Evolutionary conservation across 768 basidiomycete genomes (phyloP), one percentile per base, ranked within the genome.

Genomic region (Lentinula edodes): DNA sequence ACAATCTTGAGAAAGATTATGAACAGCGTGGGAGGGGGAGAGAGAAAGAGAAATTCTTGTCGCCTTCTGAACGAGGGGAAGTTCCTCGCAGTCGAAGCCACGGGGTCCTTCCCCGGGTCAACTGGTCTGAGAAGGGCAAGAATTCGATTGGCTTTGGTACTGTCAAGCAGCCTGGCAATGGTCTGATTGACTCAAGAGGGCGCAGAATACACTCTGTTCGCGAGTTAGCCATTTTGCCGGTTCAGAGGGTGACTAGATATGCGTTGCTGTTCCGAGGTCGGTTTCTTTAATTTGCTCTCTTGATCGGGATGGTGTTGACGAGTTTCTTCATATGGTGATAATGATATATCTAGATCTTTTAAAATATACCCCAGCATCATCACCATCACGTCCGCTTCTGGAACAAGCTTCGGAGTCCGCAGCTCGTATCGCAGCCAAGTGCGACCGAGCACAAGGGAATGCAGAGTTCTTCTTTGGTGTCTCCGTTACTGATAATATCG

Each of bases 181-280:
- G 55, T 15, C 12, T 43, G 23, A n/a, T 56, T 7, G 55, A 51
- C 38, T 7, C 28, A 9, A 55, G 41, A n/a, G 61, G 53, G 18
- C 52, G 43, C 7, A 62, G n/a, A 43, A 53, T 63, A 43, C 72
- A 71, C 1, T 61, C 69, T 38, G 77, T 86, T n/a, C 74, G 85
- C 55, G 87, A 89, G 63, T 71, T 89, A 8, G 87, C 85, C 1
- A 88, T 89, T 63, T 72, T 85, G 62, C 87, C 87, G 12, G 81
- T 83, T 9, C 87, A 89, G 69, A 74, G 87, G 35, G 78, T 87
- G n/a, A 83, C 82, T 75, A 77, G 87, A 64, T 89, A 89, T 67
- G 87, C 86, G 4, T 63, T 89, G 45, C 72, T 87, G 45, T 89
- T 83, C 64, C 76, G 75, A 73, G 86, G 86, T 85, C 52, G 61